These are phyloP conservation scores for Cryptococcus hybrid DNA, from an alignment of 1,284 basidiomycete genomes.

Conservation along the genomic window DNA sequence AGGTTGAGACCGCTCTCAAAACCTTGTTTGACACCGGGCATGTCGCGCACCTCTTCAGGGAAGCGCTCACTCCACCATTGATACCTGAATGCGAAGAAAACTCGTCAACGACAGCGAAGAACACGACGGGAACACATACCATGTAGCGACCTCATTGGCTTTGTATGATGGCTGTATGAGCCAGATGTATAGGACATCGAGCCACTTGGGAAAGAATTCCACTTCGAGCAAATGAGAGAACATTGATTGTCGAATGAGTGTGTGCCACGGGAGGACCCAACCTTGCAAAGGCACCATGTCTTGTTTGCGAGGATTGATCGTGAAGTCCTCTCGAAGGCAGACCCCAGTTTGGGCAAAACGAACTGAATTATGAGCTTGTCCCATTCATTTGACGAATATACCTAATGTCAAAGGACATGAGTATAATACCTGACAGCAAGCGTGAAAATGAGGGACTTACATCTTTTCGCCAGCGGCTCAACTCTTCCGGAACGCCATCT, in stretches of 20 bases:
- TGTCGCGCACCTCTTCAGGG: slow-evolving; percentile 62
- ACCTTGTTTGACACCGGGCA: slow-evolving; percentile 68
- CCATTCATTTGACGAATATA: slow-evolving; percentile 80
- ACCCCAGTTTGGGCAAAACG: slow-evolving; percentile 79
- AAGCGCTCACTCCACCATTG: slow-evolving; percentile 82
- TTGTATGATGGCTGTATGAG: slow-evolving; percentile 77
- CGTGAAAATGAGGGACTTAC: slow-evolving; percentile 53
- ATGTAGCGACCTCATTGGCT: slow-evolving; percentile 85
- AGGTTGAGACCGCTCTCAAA: slow-evolving; percentile 82
- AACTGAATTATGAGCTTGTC: slow-evolving; percentile 86
- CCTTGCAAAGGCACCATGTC: slow-evolving; percentile 72
- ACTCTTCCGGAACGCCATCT: slow-evolving; percentile 71
- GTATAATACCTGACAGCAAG: background rate
- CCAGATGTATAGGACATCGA: slow-evolving; percentile 88
- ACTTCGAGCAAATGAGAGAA: slow-evolving; percentile 77
- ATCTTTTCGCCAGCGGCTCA: slow-evolving; percentile 70
- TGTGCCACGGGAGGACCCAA: slow-evolving; percentile 73
- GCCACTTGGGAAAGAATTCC: slow-evolving; percentile 96
- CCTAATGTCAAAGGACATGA: slow-evolving; percentile 46
- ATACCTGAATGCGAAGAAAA: slow-evolving; percentile 47
- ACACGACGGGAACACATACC: slow-evolving; percentile 58
- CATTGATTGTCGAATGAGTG: slow-evolving; percentile 69
- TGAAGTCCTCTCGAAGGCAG: slow-evolving; percentile 75
- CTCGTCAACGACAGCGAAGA: background rate
- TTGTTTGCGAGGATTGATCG: slow-evolving; percentile 83